These are phyloP conservation scores for Exophiala lecanii-corni DNA, from an alignment of 2,329 filamentous ascomycete species.

Conservation along the genomic window DNA sequence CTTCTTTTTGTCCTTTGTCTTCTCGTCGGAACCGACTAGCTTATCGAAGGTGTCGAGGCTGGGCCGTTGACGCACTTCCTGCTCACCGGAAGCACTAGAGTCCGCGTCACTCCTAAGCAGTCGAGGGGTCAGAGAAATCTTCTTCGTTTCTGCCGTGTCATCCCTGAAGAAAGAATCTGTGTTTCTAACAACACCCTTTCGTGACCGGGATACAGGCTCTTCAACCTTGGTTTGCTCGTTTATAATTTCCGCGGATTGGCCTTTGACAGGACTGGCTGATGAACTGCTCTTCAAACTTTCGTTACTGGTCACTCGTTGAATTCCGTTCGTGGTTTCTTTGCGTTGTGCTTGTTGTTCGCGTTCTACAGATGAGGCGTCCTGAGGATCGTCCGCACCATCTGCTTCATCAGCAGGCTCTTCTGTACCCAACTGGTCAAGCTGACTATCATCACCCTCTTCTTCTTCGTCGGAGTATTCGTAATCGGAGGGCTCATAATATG, in stretches of 20 bases:
- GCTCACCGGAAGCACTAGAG: slow-evolving; percentile 74
- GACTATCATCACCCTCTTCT: slow-evolving; percentile 53
- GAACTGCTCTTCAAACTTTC: slow-evolving; percentile 25
- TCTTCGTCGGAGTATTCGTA: slow-evolving; percentile 80
- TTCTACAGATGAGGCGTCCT: slow-evolving; percentile 30
- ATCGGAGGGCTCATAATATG: slow-evolving; percentile 83
- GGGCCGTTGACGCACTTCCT: slow-evolving; percentile 57
- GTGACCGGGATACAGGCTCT: slow-evolving; percentile 58
- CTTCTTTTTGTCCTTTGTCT: slow-evolving; percentile 67
- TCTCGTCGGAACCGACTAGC: slow-evolving; percentile 53
- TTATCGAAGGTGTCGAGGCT: slow-evolving; percentile 77
- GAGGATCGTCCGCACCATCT: slow-evolving; percentile 13
- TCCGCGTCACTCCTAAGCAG: slow-evolving; percentile 78
- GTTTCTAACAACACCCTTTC: slow-evolving; percentile 82
- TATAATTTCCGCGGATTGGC: slow-evolving; percentile 6
- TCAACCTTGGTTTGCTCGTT: slow-evolving; percentile 45
- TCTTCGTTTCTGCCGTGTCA: slow-evolving; percentile 89
- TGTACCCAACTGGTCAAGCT: slow-evolving; percentile 25
- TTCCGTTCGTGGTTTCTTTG: slow-evolving; percentile 30
- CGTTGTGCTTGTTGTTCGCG: slow-evolving; percentile 40
- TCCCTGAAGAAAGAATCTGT: slow-evolving; percentile 98
- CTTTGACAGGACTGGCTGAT: slow-evolving; percentile 25
- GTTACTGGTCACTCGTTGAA: slow-evolving; percentile 21
- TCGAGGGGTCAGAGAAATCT: slow-evolving; percentile 94
- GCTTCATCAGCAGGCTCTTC: neutral